These are phyloP conservation scores for Neonectria coccinea DNA, from an alignment of 2,329 filamentous ascomycete species.

Conservation along the genomic window DNA sequence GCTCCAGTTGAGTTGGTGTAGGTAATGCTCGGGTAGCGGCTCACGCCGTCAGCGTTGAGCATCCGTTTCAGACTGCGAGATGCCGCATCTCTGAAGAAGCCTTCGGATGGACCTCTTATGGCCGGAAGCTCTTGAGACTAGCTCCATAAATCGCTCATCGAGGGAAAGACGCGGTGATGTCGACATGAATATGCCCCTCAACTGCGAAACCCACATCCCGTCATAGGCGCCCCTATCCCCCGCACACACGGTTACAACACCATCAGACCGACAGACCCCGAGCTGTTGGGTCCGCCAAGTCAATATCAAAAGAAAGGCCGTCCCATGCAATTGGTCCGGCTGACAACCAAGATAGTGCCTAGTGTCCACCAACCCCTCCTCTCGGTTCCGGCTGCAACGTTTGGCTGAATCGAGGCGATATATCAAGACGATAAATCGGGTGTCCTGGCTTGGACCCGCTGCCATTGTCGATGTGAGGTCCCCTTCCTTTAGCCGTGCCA, in stretches of 20 bases:
- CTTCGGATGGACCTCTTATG: slow-evolving; percentile 1
- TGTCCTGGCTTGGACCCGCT: slow-evolving; percentile 39
- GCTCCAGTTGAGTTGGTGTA: slow-evolving; percentile 1
- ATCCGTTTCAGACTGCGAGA: neutral
- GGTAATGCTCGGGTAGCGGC: neutral
- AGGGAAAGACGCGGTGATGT: slow-evolving; percentile 14
- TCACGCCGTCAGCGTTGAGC: slow-evolving; percentile 6
- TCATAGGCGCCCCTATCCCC: slow-evolving; percentile 32
- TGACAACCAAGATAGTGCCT: slow-evolving; percentile 34
- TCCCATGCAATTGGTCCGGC: slow-evolving; percentile 41
- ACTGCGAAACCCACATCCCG: slow-evolving; percentile 20
- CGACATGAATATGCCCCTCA: slow-evolving; percentile 25
- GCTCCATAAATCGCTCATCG: slow-evolving; percentile 21
- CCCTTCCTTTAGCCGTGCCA: slow-evolving; percentile 45
- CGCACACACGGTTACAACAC: slow-evolving; percentile 26
- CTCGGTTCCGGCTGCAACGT: slow-evolving; percentile 25
- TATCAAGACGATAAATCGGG: slow-evolving; percentile 33
- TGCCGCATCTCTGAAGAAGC: neutral
- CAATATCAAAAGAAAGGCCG: slow-evolving; percentile 28
- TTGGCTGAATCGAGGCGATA: slow-evolving; percentile 29
- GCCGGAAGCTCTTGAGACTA: neutral
- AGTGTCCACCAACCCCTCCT: slow-evolving; percentile 16
- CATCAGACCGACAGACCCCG: slow-evolving; percentile 24
- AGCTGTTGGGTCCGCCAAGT: slow-evolving; percentile 27
- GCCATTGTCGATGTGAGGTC: slow-evolving; percentile 29